Base-by-base conservation (phyloP, 768 basidiomycete species). In the Lactarius hatsudake region DNA sequence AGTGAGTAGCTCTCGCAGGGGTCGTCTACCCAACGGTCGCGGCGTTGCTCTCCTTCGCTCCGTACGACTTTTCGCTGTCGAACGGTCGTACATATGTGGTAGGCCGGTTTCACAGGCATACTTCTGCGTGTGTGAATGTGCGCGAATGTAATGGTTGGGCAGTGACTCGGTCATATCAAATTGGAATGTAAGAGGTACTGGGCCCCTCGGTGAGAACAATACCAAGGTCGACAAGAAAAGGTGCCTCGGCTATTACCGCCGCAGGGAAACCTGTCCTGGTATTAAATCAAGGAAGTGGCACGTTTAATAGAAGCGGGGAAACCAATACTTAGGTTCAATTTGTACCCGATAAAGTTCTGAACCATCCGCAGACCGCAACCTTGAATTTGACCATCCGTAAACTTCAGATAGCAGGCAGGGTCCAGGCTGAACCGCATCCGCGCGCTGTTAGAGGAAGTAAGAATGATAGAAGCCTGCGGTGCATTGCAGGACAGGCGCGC, bases 261-360 rank as follows among this genome's bases (percentile, higher is more conserved):
- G 38, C 28, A 43, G 34, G 12, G 32, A 45, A 40, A 40, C 2
- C 40, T 26, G 6, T 60, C 51, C 53, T 59, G 26, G 43, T n/a
- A 43, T 53, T 43, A 67, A 67, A 67, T 67, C 66, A 63, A 36
- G 56, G 15, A 67, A 59, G 36, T 67, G 62, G 48, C 66, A 63
- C 66, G 42, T 67, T 56, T 32, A 32, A 56, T 67, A 59, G 53
- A 43, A 67, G 23, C 18, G 34, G 51, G 42, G 36, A 54, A 48
- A 59, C 26, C 26, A 5, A 53, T 53, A 53, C 51, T 62, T 63
- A 63, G 66, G 62, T 67, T 67, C 48, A 63, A 63, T 63, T 43
- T 67, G 58, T 63, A 36, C 57, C 62, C 62, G 58, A 67, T 67
- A 58, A 54, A 63, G 66, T 43, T 59, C 28, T 53, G 23, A 34